A percentile compares a stretch with the other conserved stretches of the same genome.
Evolutionary conservation across 2,329 filamentous ascomycete species (phyloP).

Genomic region (Phialocephala sp.): DNA sequence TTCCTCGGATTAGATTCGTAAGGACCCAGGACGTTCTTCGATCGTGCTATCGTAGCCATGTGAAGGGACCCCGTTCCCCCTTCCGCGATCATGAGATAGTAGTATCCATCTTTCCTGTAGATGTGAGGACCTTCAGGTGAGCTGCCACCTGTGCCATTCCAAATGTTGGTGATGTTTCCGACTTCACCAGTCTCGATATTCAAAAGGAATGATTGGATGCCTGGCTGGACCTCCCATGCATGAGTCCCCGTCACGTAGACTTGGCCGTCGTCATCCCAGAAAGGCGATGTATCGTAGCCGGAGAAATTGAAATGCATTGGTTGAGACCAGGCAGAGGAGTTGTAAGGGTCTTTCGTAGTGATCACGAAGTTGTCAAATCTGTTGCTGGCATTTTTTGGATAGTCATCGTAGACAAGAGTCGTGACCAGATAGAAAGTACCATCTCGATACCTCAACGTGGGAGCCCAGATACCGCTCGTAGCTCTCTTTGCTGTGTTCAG

Average conservation of each 20-base stretch:
- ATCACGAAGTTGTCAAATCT: conserved; percentile 52
- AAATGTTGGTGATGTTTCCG: conserved; percentile 47
- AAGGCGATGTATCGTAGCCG: conserved; percentile 59
- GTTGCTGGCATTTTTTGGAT: conserved; percentile 45
- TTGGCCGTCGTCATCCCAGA: conserved; percentile 62
- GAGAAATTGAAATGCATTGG: conserved; percentile 55
- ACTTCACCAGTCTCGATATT: conserved; percentile 53
- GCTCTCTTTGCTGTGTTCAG: conserved; percentile 41
- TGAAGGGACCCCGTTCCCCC: conserved; percentile 57
- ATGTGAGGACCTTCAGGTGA: conserved; percentile 60
- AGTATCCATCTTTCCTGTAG: conserved; percentile 56
- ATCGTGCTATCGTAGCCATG: conserved; percentile 55
- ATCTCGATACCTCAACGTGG: conserved; percentile 51
- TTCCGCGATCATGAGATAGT: conserved; percentile 60
- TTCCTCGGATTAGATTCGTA: conserved; percentile 51
- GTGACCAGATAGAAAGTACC: conserved; percentile 54
- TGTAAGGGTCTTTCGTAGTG: conserved; percentile 48
- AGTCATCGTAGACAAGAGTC: conserved; percentile 45
- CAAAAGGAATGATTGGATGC: conserved; percentile 48
- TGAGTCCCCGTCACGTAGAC: conserved; percentile 55
- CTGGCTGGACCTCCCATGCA: conserved; percentile 47
- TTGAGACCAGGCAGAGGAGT: conserved; percentile 49
- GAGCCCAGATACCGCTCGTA: conserved; percentile 53
- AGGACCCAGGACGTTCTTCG: conserved; percentile 49
- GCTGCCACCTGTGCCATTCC: conserved; percentile 54